Evolutionary conservation across 2,329 filamentous ascomycete genomes (phyloP), one percentile per base, ranked within the genome.

Genomic region (Ascosphaera acerosa): DNA sequence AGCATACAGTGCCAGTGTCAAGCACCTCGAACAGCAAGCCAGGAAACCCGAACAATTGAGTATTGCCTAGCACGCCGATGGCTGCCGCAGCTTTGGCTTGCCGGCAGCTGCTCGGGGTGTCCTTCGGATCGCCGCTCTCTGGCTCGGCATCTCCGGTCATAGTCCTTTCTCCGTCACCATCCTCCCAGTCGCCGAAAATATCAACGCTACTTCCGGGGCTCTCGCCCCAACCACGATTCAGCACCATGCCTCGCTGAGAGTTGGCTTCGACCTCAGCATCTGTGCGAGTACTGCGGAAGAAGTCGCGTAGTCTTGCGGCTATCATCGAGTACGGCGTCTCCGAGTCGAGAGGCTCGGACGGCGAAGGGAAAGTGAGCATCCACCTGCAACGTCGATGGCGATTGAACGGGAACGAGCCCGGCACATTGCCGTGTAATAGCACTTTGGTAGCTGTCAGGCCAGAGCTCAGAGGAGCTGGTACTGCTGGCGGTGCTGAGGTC

Each of bases 351-450:
- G 52, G 40, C 4, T 58, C 50, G 7, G 51, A 51, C 6, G 52
- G 47, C 3, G 57, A 40, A 18, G 51, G 46, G 0, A 57, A 47
- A 6, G 65, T 53, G 9, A 91, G 70, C 32, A 71, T 69, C 87
- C 87, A 97, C 25, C 82, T 69, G 42, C 77, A 80, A 37, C 87
- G 69, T 12, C 84, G 71, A 49, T 94, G 81, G 3, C 87, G 69
- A 51, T 97, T 94, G 55, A 97, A 97, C 7, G 84, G 77, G 48
- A 92, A 94, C 1, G 81, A 91, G 0, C 87, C 87, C 1, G 87
- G 87, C 2, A 94, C 70, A 43, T 97, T 97, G 27, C 76, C 80
- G 49, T 97, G 87, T 2, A 97, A 61, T 12, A 94, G 68, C n/a
- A 97, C 50, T 47, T 94, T 94, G 1, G 77, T 87, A 4, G 76